A percentile compares a stretch with the other conserved stretches of the same genome.
These are phyloP conservation scores for Pythium dissimile DNA, from an alignment of 352 stramenopile species.

Conservation along the genomic window DNA sequence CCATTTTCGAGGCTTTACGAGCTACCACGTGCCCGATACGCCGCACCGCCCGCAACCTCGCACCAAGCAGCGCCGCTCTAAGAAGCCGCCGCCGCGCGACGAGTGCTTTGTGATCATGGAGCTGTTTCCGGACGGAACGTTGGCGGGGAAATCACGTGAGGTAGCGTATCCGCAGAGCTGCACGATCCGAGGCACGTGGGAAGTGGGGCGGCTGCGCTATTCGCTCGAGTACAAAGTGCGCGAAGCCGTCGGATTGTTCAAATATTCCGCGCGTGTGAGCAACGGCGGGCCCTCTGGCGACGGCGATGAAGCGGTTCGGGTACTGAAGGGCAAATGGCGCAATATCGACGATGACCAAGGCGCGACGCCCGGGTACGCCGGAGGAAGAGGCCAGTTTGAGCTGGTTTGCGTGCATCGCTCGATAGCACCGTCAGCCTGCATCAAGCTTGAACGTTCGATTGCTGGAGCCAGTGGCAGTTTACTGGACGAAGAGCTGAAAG, in stretches of 20 bases:
- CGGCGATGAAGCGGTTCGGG: slow-evolving; percentile 4
- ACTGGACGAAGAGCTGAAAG: too few species aligned
- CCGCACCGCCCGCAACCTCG: neutral
- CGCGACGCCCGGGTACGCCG: slow-evolving; percentile 37
- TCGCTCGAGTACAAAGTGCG: slow-evolving; percentile 61
- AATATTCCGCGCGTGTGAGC: slow-evolving; percentile 49
- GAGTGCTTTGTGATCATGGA: slow-evolving; percentile 65
- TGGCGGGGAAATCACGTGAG: slow-evolving; percentile 54
- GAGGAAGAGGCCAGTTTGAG: slow-evolving; percentile 56
- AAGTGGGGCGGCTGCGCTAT: slow-evolving; percentile 43
- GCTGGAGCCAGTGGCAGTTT: neutral
- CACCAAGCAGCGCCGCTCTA: neutral
- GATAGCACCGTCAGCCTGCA: neutral
- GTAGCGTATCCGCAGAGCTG: slow-evolving; percentile 61
- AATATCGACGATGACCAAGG: slow-evolving; percentile 56
- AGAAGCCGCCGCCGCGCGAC: slow-evolving; percentile 24
- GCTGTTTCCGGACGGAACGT: slow-evolving; percentile 45
- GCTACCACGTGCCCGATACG: slow-evolving; percentile 24
- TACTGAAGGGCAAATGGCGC: slow-evolving; percentile 46
- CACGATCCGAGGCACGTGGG: slow-evolving; percentile 43
- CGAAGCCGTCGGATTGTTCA: slow-evolving; percentile 56
- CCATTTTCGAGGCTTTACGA: slow-evolving; percentile 63
- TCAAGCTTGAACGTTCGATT: neutral
- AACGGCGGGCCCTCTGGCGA: neutral
- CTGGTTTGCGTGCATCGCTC: slow-evolving; percentile 37